A percentile compares a stretch with the other conserved stretches of the same genome.
phyloP scores from a whole-genome alignment of 2,329 filamentous ascomycete genomes.

The Venturia pyrina region DNA sequence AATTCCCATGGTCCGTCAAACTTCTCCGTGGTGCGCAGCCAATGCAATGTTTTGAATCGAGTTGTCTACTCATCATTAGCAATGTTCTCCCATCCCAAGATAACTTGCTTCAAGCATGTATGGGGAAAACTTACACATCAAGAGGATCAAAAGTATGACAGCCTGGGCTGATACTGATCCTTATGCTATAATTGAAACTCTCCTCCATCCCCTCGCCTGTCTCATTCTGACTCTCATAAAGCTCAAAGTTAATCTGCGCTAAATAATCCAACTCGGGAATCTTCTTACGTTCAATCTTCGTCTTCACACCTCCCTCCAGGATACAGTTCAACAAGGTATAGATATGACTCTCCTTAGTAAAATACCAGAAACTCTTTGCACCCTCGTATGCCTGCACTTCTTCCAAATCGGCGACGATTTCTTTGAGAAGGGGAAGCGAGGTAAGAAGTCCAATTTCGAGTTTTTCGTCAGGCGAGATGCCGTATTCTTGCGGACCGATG shows the following conservation, averaged over 20 bases:
- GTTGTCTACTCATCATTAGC: conserved; percentile 39
- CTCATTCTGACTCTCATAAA: conserved; percentile 85
- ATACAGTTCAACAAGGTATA: conserved; percentile 98
- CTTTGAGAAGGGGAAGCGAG: conserved; percentile 83
- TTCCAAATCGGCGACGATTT: conserved; percentile 94
- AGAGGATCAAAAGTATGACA: conserved; percentile 95
- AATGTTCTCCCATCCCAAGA: not conserved
- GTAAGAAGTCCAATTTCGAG: conserved; percentile 96
- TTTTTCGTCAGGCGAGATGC: conserved; percentile 91
- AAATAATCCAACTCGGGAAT: conserved; percentile 97
- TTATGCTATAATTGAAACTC: conserved; percentile 87
- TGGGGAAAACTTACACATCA: conserved; percentile 50
- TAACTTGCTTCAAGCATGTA: no score
- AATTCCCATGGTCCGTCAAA: conserved; percentile 83
- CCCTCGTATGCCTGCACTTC: conserved; percentile 93
- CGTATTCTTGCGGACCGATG: conserved; percentile 96
- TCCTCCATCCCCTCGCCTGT: conserved; percentile 47
- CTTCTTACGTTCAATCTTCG: conserved; percentile 88
- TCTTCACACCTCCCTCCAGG: conserved; percentile 89
- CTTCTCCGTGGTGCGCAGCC: conserved; percentile 85
- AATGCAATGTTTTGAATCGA: conserved; percentile 94
- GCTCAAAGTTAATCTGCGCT: conserved; percentile 93
- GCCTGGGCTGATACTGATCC: conserved; percentile 89
- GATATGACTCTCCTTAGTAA: conserved; percentile 98
- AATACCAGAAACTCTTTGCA: conserved; percentile 96